A percentile compares a stretch with the other conserved stretches of the same genome.
phyloP scores from a whole-genome alignment of 768 basidiomycete genomes.

The Russula dissimulans region DNA sequence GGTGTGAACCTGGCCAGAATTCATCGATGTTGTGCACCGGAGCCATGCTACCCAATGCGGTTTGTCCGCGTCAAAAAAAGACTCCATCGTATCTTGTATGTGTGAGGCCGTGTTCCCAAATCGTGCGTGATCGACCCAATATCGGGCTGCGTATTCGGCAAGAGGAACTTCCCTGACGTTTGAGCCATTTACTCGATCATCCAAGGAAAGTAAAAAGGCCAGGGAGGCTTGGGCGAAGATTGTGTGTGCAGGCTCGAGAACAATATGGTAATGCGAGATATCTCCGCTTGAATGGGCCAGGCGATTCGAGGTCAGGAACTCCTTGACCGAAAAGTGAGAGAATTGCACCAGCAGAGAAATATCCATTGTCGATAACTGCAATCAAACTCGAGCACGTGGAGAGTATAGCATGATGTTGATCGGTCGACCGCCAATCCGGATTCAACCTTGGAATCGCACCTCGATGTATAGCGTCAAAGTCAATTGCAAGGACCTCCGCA shows the following conservation, averaged over 20 bases:
- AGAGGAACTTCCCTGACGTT: neutral
- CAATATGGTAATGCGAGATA: neutral
- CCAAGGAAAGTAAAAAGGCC: neutral
- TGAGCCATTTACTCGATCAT: neutral
- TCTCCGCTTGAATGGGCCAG: neutral
- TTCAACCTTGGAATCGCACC: no score
- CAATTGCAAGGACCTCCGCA: no score
- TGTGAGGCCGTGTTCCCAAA: neutral
- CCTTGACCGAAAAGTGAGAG: neutral
- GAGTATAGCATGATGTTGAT: no score
- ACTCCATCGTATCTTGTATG: neutral
- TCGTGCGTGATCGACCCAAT: neutral
- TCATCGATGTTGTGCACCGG: neutral
- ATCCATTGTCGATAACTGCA: no score
- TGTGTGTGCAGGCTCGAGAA: neutral
- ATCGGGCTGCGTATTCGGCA: neutral
- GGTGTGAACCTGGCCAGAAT: neutral
- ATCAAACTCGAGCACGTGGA: no score
- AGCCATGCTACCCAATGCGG: neutral
- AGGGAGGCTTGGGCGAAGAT: neutral
- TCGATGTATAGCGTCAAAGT: no score
- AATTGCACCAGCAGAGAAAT: no score
- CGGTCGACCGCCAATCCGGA: no score
- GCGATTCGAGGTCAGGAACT: neutral
- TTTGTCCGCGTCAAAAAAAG: neutral